Conservation (phyloP, 2,329 filamentous ascomycete genomes). For the Paracoccidioides lutzii region DNA sequence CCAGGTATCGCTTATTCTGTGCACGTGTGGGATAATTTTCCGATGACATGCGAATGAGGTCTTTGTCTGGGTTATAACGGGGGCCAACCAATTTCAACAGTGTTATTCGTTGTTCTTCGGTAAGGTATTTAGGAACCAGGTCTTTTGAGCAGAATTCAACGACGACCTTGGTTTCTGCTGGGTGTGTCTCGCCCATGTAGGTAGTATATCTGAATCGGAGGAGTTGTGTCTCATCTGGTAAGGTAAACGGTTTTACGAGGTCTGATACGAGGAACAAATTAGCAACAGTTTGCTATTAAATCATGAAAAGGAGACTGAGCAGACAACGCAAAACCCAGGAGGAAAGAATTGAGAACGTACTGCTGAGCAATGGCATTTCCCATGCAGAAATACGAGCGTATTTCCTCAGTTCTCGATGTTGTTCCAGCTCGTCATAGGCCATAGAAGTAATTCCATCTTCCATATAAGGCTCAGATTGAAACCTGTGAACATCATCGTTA, state of each 20-base stretch:
- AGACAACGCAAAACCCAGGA: not conserved
- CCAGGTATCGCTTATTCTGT: constrained; percentile 93
- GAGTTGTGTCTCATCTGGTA: constrained; percentile 49
- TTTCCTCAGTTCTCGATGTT: constrained; percentile 76
- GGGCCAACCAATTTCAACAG: constrained; percentile 75
- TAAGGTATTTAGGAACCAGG: constrained; percentile 47
- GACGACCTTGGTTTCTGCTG: constrained; percentile 84
- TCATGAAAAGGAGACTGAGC: no score
- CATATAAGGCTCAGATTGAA: constrained; percentile 24
- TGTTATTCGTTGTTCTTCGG: constrained; percentile 57
- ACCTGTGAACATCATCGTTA: constrained; percentile 6
- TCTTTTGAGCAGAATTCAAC: constrained; percentile 73
- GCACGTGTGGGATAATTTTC: constrained; percentile 79
- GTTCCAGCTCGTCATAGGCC: constrained; percentile 75
- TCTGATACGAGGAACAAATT: constrained; percentile 38
- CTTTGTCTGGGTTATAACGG: constrained; percentile 74
- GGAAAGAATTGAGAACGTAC: constrained; percentile 42
- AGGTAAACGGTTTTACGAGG: constrained; percentile 70
- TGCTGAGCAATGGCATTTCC: constrained; percentile 85
- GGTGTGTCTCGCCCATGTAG: constrained; percentile 89
- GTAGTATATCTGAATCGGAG: constrained; percentile 94
- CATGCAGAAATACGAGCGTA: constrained; percentile 80
- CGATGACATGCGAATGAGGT: constrained; percentile 77
- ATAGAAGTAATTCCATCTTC: constrained; percentile 74
- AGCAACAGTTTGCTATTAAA: not conserved